phyloP scores from a whole-genome alignment of 768 basidiomycete species.

The Dentipellis fragilis region DNA sequence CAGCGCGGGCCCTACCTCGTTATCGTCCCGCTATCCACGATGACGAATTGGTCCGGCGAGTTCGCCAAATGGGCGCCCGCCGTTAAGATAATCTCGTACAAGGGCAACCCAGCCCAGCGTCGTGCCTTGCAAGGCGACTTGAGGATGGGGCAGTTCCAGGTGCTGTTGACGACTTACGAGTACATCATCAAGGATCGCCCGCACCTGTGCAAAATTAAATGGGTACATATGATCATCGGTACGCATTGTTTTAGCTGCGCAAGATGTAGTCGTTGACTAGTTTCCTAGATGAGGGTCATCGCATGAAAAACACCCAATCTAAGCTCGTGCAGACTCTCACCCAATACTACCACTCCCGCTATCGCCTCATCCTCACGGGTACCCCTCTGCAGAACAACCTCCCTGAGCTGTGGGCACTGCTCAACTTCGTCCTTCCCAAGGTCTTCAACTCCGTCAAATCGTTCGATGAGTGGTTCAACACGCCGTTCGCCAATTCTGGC shows the following conservation, averaged over 20 bases:
- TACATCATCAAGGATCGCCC: constrained; percentile 98
- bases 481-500: constrained; percentile 97
- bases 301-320: constrained; percentile 92
- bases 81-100: constrained; percentile 76
- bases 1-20: constrained; percentile 94
- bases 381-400: constrained; percentile 97
- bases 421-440: constrained; percentile 91
- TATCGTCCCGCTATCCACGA: constrained; percentile 89
- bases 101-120: constrained; percentile 82
- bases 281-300: constrained; percentile 79
- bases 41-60: constrained; percentile 96
- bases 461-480: constrained; percentile 99
- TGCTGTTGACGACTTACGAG: constrained; percentile 89
- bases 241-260: constrained; percentile 14
- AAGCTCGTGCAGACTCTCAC: constrained; percentile 87
- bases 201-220: constrained; percentile 79
- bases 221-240: constrained; percentile 98
- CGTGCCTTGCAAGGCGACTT: constrained; percentile 70
- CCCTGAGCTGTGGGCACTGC: constrained; percentile 88
- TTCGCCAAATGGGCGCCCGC: constrained; percentile 95
- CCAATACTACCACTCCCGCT: constrained; percentile 86
- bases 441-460: constrained; percentile 99
- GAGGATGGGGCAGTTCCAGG: constrained; percentile 78
- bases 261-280: constrained; percentile 1
- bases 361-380: constrained; percentile 89